Evolutionary conservation across 345 rosid genomes (phyloP), one percentile per base, ranked within the genome.

Genomic region (Turritis glabra): DNA sequence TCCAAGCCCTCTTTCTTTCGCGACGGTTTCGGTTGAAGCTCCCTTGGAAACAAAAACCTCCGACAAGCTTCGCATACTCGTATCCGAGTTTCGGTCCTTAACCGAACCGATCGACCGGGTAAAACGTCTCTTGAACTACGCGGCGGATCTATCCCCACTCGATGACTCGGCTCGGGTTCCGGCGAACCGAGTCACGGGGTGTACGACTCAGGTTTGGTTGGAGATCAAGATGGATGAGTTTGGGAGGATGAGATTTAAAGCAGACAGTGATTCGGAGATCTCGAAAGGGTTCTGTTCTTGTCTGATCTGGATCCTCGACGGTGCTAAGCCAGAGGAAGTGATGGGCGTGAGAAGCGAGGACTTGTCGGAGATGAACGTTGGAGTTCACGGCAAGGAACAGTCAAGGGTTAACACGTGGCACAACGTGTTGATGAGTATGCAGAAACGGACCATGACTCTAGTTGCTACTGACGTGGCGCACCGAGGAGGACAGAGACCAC

Each of bases 201-300:
- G 98, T 83, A 80, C 97, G 58, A 85, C 96, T 22, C 96, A 90
- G 86, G 96, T 94, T 27, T 91, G 98, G 97, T 77, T 94, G 4
- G 86, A 86, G 7, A 87, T 69, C 2, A 64, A 58, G 44, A 77
- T 89, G 66, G 95, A 89, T 43, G 84, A 72, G 35, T 56, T 33
- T 17, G 92, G 96, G 13, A 86, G 71, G 61, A 82, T 87, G 83
- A 86, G 91, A 65, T 88, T 91, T 63, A 79, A 73, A 68, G 93
- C 93, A 2, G 95, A 89, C 60, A 93, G 98, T 72, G 98, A 93
- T 19, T 93, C 97, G 2, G 97, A 94, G 85, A 90, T 94, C 60
- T 85, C 91, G 0, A 89, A 88, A 52, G 97, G 97, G 17, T 94
- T 87, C 50, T 79, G 87, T 47, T 86, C 88, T 17, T 94, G 97